A percentile compares a stretch with the other conserved stretches of the same genome.
Evolutionary conservation across 805 yeast genomes (phyloP).

Genomic region (Nakazawaea siamensis): DNA sequence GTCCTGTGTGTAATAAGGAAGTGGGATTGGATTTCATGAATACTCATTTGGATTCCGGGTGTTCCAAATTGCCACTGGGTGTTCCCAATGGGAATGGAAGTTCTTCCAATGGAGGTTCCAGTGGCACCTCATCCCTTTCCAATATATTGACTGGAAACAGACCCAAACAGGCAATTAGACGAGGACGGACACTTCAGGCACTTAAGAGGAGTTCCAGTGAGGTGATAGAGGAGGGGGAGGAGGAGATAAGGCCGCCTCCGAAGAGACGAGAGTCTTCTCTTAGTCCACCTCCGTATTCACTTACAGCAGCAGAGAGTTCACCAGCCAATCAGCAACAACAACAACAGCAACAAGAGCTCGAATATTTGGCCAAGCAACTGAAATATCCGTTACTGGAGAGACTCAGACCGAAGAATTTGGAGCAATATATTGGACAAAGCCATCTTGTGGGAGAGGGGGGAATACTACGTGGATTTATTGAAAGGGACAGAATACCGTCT

Average conservation of each 20-base stretch:
- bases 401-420: constrained; percentile 66
- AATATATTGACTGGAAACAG: constrained; percentile 8
- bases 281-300: constrained; percentile 13
- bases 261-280: constrained; percentile 10
- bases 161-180: not conserved
- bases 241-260: constrained; percentile 3
- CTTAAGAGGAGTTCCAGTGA: constrained; percentile 3
- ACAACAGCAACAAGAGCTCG: constrained; percentile 12
- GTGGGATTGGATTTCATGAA: constrained; percentile 22
- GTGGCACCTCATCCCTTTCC: constrained; percentile 4
- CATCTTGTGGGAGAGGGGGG: constrained; percentile 68
- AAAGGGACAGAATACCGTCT: constrained; percentile 66
- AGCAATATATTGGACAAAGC: constrained; percentile 77
- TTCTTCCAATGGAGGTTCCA: not conserved
- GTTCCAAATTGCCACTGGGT: constrained; percentile 2
- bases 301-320: too few species aligned
- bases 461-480: constrained; percentile 54
- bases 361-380: constrained; percentile 15
- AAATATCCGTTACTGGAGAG: constrained; percentile 62
- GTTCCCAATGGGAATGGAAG: not conserved
- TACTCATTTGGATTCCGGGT: constrained; percentile 25
- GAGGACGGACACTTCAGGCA: not conserved
- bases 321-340: constrained; percentile 8
- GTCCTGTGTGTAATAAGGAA: constrained; percentile 25
- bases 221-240: constrained; percentile 5